phyloP scores from a whole-genome alignment of 805 yeast species.

The Saccharomycopsis schoenii region DNA sequence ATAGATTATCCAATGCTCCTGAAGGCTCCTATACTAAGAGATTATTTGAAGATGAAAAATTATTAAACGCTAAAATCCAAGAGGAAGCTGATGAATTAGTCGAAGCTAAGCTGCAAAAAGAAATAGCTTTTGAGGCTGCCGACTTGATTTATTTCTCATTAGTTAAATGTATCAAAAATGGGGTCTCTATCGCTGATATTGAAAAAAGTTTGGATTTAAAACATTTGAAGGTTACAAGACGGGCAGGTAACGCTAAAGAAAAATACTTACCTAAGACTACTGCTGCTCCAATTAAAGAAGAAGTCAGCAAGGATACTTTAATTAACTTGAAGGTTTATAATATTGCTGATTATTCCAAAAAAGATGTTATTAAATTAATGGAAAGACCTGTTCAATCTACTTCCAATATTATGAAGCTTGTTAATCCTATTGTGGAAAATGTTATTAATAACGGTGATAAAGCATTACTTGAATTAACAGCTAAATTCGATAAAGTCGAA shows the following conservation, averaged over 20 bases:
- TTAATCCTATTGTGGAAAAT: slow-evolving; percentile 75
- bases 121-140: slow-evolving; percentile 96
- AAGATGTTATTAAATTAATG: slow-evolving; percentile 51
- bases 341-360: slow-evolving; percentile 30
- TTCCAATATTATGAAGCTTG: slow-evolving; percentile 84
- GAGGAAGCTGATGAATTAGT: slow-evolving; percentile 96
- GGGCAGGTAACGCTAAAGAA: slow-evolving; percentile 85
- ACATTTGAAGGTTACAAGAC: slow-evolving; percentile 76
- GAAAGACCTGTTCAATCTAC: slow-evolving; percentile 95
- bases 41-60: slow-evolving; percentile 64
- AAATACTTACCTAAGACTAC: slow-evolving; percentile 40
- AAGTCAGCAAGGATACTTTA: slow-evolving; percentile 23
- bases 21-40: slow-evolving; percentile 92
- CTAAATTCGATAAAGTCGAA: slow-evolving; percentile 79
- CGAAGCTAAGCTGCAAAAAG: slow-evolving; percentile 60
- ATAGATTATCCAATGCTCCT: slow-evolving; percentile 63
- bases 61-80: slow-evolving; percentile 77
- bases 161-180: slow-evolving; percentile 64
- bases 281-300: slow-evolving; percentile 20
- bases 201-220: slow-evolving; percentile 79
- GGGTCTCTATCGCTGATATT: slow-evolving; percentile 70
- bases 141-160: slow-evolving; percentile 75
- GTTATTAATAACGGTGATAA: slow-evolving; percentile 74
- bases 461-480: slow-evolving; percentile 83
- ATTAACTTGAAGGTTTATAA: slow-evolving; percentile 45